Evolutionary conservation across 345 rosid species (phyloP).

Genomic region (Capsella bursapastoris): DNA sequence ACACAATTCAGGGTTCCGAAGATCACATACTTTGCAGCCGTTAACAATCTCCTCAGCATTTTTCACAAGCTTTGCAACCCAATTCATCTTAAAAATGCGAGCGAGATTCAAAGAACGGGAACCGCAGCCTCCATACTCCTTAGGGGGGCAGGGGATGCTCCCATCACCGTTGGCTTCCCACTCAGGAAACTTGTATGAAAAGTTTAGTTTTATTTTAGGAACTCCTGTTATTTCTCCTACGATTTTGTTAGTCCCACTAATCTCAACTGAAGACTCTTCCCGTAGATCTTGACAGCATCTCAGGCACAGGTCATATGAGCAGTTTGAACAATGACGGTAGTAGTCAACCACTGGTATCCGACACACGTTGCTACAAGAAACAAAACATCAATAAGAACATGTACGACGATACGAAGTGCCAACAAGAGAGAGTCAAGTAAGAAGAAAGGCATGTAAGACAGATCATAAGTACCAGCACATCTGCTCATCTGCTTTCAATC

Average conservation of each 20-base stretch:
- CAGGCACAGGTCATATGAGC: constrained; percentile 86
- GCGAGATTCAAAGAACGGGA: constrained; percentile 64
- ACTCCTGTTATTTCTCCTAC: constrained; percentile 35
- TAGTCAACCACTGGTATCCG: constrained; percentile 94
- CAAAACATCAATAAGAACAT: constrained; percentile 35
- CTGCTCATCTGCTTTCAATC: constrained; percentile 95
- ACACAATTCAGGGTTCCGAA: constrained; percentile 38
- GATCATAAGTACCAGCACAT: constrained; percentile 86
- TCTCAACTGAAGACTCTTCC: constrained; percentile 50
- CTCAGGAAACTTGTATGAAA: constrained; percentile 66
- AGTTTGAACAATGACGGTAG: constrained; percentile 86
- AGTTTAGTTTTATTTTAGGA: constrained; percentile 50
- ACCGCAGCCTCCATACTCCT: constrained; percentile 86
- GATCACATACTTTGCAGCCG: constrained; percentile 72
- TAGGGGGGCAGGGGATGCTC: constrained; percentile 92
- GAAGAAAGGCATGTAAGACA: constrained; percentile 22
- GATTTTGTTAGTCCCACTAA: constrained; percentile 47
- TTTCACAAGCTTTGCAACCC: constrained; percentile 97
- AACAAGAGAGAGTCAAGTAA: constrained; percentile 8
- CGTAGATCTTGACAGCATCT: constrained; percentile 96
- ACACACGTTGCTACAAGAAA: constrained; percentile 81
- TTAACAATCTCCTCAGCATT: constrained; percentile 92
- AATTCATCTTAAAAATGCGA: constrained; percentile 95
- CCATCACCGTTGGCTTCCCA: constrained; percentile 89
- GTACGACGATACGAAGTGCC: background rate